Evolutionary conservation across 2,329 filamentous ascomycete species (phyloP).

Genomic region (Fusarium albosuccineum): DNA sequence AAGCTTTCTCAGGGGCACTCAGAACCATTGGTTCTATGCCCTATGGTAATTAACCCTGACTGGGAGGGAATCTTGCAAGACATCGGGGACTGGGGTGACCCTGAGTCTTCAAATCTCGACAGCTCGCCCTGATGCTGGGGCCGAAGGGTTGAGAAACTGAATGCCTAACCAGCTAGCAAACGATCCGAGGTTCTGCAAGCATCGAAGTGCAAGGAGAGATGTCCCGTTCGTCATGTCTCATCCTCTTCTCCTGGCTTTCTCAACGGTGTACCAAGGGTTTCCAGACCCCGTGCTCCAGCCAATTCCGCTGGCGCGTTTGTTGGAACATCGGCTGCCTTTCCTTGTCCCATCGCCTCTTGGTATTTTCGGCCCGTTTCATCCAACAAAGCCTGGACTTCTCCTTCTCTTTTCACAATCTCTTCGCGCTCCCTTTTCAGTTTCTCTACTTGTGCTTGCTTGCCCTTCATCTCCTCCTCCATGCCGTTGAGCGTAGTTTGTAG

Average conservation of each 20-base stretch:
- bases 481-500: constrained; percentile 71
- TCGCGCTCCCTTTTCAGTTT: constrained; percentile 76
- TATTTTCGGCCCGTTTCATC: constrained; percentile 82
- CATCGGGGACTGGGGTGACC: too few species aligned
- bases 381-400: constrained; percentile 83
- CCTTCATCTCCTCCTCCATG: constrained; percentile 73
- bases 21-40: too few species aligned
- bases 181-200: background rate
- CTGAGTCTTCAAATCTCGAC: background rate
- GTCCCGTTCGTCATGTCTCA: constrained; percentile 13
- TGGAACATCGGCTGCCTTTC: constrained; percentile 37
- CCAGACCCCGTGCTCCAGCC: constrained; percentile 51
- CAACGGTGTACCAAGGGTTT: constrained; percentile 51
- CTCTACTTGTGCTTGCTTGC: constrained; percentile 73
- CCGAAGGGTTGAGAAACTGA: too few species aligned
- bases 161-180: background rate
- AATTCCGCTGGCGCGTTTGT: constrained; percentile 39
- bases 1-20: too few species aligned
- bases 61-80: too few species aligned
- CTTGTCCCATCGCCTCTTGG: constrained; percentile 57
- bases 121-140: too few species aligned
- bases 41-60: too few species aligned
- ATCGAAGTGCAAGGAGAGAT: too few species aligned
- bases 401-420: constrained; percentile 76
- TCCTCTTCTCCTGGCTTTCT: constrained; percentile 44